phyloP scores from a whole-genome alignment of 2,329 filamentous ascomycete genomes.

The Phialemonium atrogriseum region DNA sequence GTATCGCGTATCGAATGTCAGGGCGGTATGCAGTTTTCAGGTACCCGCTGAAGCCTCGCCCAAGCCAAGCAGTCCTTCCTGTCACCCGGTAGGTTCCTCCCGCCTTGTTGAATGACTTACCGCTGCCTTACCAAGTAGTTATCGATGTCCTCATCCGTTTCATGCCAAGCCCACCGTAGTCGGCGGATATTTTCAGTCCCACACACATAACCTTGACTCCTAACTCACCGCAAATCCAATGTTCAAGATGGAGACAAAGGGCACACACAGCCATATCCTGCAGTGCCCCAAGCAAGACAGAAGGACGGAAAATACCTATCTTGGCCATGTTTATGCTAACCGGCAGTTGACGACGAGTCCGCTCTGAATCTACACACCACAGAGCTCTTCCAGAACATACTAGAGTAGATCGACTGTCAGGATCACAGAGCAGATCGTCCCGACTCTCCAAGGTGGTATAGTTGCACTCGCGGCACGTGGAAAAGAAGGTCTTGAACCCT shows the following conservation, averaged over 20 bases:
- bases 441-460: conserved; percentile 10
- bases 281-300: too few species aligned
- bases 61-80: conserved; percentile 4
- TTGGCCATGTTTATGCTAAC: conserved; percentile 6
- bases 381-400: conserved; percentile 4
- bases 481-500: conserved; percentile 6
- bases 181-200: too few species aligned
- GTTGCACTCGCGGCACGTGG: conserved; percentile 8
- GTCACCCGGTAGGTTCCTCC: conserved; percentile 9
- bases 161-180: too few species aligned
- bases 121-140: too few species aligned
- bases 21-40: conserved; percentile 7
- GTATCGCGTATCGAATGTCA: conserved; percentile 24
- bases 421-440: conserved; percentile 8
- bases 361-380: conserved; percentile 1
- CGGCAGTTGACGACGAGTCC: conserved; percentile 2
- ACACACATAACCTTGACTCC: too few species aligned
- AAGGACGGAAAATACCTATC: too few species aligned
- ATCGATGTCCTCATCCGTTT: too few species aligned
- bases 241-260: too few species aligned
- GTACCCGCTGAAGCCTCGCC: too few species aligned
- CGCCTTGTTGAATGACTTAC: too few species aligned
- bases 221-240: too few species aligned
- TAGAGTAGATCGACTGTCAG: conserved; percentile 11
- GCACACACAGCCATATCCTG: too few species aligned